Conservation (phyloP, 257 asterid species). For the Oldenlandia corymbosa region DNA sequence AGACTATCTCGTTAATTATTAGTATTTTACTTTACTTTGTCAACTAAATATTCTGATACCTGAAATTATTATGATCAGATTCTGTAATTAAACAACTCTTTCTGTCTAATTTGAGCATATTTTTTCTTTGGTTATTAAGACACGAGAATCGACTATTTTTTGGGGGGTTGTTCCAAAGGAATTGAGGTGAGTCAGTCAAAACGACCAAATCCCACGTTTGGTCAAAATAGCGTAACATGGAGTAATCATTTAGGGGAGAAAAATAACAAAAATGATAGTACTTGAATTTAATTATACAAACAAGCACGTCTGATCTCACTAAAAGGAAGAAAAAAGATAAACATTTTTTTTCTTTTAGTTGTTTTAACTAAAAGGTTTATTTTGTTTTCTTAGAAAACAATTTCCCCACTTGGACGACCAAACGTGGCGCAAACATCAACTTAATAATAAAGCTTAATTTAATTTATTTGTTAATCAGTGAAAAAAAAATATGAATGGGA, state of each 20-base stretch:
- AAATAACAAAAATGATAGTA: not conserved
- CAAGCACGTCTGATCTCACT: not conserved
- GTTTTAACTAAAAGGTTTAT: too few relatives aligned
- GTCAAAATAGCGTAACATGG: constrained; percentile 33
- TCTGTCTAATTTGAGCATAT: not conserved
- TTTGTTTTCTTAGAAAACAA: too few relatives aligned
- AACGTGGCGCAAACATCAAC: too few relatives aligned
- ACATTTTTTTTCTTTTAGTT: too few relatives aligned
- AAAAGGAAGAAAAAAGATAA: too few relatives aligned
- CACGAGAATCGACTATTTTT: not conserved
- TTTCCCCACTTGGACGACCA: too few relatives aligned
- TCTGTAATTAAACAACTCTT: not conserved
- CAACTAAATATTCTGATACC: too few relatives aligned
- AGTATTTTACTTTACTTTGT: too few relatives aligned
- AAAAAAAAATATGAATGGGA: too few relatives aligned
- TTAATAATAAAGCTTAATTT: too few relatives aligned
- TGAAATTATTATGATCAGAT: constrained; percentile 1
- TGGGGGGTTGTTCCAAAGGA: not conserved
- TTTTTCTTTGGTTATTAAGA: not conserved
- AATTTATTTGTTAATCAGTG: too few relatives aligned
- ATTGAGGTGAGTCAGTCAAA: not conserved
- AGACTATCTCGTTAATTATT: too few relatives aligned
- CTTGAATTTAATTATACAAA: not conserved
- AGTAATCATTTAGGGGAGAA: constrained; percentile 22
- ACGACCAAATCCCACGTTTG: constrained; percentile 17